phyloP scores from a whole-genome alignment of 352 stramenopile species.

The Phytophthora litchii region DNA sequence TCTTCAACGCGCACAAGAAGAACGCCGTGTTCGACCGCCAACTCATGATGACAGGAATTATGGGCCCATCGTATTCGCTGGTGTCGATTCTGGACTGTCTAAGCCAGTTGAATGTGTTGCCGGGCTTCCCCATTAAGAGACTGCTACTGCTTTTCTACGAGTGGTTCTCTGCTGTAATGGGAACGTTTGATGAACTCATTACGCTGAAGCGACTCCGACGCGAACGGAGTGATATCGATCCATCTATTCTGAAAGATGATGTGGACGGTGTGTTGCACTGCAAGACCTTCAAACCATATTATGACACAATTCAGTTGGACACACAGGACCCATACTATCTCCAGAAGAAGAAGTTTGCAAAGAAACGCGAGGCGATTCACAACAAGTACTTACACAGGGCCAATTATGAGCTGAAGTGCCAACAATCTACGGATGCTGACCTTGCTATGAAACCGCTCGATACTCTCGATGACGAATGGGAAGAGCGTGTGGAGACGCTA shows the following conservation, averaged over 20 bases:
- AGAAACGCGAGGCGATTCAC: slow-evolving; percentile 68
- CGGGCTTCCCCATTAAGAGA: slow-evolving; percentile 82
- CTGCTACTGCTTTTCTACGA: slow-evolving; percentile 75
- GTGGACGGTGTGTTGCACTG: slow-evolving; percentile 53
- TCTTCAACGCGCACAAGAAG: slow-evolving; percentile 73
- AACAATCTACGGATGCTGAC: slow-evolving; percentile 49
- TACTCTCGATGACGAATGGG: slow-evolving; percentile 75
- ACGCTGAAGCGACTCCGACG: slow-evolving; percentile 61
- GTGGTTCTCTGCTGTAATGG: slow-evolving; percentile 68
- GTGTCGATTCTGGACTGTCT: slow-evolving; percentile 79
- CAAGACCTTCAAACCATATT: slow-evolving; percentile 74
- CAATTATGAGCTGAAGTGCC: slow-evolving; percentile 62
- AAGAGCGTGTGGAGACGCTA: slow-evolving; percentile 62
- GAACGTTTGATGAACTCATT: slow-evolving; percentile 53
- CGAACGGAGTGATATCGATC: slow-evolving; percentile 45
- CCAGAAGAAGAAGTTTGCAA: slow-evolving; percentile 75
- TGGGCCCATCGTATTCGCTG: slow-evolving; percentile 58
- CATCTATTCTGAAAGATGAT: slow-evolving; percentile 55
- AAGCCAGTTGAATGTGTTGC: slow-evolving; percentile 68
- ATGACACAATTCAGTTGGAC: slow-evolving; percentile 53
- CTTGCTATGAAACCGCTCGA: slow-evolving; percentile 52
- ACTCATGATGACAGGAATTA: slow-evolving; percentile 69
- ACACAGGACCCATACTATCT: slow-evolving; percentile 72
- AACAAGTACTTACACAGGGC: slow-evolving; percentile 73
- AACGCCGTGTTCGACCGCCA: slow-evolving; percentile 74